A percentile compares a stretch with the other conserved stretches of the same genome.
phyloP scores from a whole-genome alignment of 257 asterid genomes.

The Handroanthus guayacan region DNA sequence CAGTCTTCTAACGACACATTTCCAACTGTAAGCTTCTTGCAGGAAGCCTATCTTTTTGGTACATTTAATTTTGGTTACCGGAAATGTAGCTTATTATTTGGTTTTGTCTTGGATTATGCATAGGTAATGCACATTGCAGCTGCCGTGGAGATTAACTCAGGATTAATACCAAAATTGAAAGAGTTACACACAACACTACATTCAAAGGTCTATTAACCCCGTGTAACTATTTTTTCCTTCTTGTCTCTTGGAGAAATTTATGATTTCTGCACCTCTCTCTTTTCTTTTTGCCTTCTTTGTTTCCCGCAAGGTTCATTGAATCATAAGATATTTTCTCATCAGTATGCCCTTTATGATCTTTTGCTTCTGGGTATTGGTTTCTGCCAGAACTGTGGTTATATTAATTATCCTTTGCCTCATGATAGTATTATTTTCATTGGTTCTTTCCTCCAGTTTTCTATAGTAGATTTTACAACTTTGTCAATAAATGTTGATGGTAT shows the following conservation, averaged over 20 bases:
- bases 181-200: conserved; percentile 79
- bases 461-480: background rate
- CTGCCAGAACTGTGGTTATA: conserved; percentile 7
- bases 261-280: background rate
- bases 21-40: conserved; percentile 80
- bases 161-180: conserved; percentile 84
- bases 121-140: conserved; percentile 99
- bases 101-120: conserved; percentile 30
- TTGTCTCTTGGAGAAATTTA: background rate
- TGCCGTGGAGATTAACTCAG: conserved; percentile 81
- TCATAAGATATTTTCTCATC: conserved; percentile 28
- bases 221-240: background rate
- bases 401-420: background rate
- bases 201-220: conserved; percentile 65
- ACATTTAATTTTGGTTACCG: conserved; percentile 15
- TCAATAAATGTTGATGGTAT: background rate
- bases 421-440: conserved; percentile 7
- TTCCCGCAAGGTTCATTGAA: conserved; percentile 7
- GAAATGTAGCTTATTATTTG: conserved; percentile 20
- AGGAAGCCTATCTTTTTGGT: conserved; percentile 29
- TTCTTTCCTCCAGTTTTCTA: background rate
- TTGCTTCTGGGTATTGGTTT: conserved; percentile 13
- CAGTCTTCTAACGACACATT: conserved; percentile 99
- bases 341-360: background rate
- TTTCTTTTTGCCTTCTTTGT: background rate